Evolutionary conservation across 2,329 filamentous ascomycete species (phyloP).

Genomic region (Dothidotthia symphoricarpi): DNA sequence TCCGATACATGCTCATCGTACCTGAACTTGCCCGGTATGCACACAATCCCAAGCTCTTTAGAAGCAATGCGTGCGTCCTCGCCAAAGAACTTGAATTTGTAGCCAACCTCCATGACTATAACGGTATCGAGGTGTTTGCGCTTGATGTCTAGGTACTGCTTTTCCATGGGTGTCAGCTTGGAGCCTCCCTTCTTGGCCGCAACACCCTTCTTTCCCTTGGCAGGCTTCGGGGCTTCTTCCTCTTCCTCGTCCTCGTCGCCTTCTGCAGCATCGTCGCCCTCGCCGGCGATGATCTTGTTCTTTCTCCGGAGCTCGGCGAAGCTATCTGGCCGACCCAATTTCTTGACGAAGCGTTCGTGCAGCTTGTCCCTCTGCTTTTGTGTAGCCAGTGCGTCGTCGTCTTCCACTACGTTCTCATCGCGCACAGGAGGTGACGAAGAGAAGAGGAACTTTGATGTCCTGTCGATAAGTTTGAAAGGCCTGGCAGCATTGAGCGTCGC

Average conservation of each 20-base stretch:
- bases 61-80: conserved; percentile 88
- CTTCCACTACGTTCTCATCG: conserved; percentile 40
- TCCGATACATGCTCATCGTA: conserved; percentile 86
- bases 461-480: conserved; percentile 43
- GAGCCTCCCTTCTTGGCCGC: conserved; percentile 67
- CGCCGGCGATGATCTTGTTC: conserved; percentile 53
- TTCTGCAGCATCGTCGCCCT: conserved; percentile 47
- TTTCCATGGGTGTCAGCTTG: conserved; percentile 92
- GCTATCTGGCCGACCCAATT: conserved; percentile 82
- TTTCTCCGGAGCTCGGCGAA: conserved; percentile 65
- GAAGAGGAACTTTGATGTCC: conserved; percentile 61
- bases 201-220: conserved; percentile 52
- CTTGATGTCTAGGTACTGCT: conserved; percentile 93
- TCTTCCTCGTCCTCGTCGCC: conserved; percentile 57
- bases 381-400: conserved; percentile 52
- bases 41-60: conserved; percentile 90
- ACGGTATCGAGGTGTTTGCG: conserved; percentile 84
- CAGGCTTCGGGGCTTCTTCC: conserved; percentile 53
- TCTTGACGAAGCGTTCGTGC: conserved; percentile 84
- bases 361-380: conserved; percentile 66
- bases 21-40: conserved; percentile 90
- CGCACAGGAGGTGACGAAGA: conserved; percentile 48
- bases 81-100: conserved; percentile 97
- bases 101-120: conserved; percentile 91
- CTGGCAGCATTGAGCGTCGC: conserved; percentile 28